Evolutionary conservation across 345 rosid genomes (phyloP).

Genomic region (Populus tremula): DNA sequence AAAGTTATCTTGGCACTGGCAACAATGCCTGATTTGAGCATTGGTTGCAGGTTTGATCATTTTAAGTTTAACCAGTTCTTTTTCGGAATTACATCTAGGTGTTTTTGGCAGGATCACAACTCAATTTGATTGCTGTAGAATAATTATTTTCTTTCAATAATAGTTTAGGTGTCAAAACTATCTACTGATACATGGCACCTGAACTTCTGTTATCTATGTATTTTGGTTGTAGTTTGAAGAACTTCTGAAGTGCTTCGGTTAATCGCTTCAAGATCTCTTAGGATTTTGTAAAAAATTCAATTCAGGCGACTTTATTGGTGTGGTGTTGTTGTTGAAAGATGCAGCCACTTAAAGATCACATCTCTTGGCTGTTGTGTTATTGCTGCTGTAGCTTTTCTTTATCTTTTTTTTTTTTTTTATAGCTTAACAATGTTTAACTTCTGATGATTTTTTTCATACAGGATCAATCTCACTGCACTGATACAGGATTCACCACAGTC

Average conservation of each 20-base stretch:
- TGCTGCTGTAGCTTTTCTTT: background rate
- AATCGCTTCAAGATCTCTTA: background rate
- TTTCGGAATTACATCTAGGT: background rate
- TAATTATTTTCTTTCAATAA: background rate
- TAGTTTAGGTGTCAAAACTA: background rate
- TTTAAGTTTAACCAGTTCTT: background rate
- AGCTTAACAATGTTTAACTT: background rate
- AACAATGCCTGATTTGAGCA: background rate
- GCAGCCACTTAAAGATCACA: background rate
- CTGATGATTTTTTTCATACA: slow-evolving; percentile 11
- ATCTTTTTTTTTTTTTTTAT: too few relatives aligned
- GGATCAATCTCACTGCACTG: slow-evolving; percentile 28
- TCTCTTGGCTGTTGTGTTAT: background rate
- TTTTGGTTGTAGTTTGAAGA: slow-evolving; percentile 2
- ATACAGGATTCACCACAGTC: slow-evolving; percentile 20
- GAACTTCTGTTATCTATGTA: background rate
- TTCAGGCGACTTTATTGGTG: background rate
- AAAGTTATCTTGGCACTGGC: background rate
- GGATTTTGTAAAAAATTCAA: background rate
- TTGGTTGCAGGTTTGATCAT: background rate
- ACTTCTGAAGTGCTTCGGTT: background rate
- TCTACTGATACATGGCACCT: background rate
- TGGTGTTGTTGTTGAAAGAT: background rate
- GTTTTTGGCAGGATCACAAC: background rate
- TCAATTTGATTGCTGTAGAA: background rate